phyloP scores from a whole-genome alignment of 805 yeast species.

The Starmerella kuoi region DNA sequence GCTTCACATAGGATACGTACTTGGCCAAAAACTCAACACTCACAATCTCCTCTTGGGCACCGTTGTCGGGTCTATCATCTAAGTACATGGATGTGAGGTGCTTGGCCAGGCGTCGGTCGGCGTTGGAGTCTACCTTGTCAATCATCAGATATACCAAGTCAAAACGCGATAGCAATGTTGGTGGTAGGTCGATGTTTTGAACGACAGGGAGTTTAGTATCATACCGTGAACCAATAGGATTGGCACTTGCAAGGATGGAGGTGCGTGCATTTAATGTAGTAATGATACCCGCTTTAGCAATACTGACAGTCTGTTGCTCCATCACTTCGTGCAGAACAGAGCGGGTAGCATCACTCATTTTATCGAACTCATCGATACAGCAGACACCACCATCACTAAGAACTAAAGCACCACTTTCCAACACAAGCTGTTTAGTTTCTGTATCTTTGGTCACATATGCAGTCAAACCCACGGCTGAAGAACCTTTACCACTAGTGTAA shows the following conservation, averaged over 20 bases:
- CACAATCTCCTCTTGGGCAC: slow-evolving; percentile 51
- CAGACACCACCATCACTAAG: slow-evolving; percentile 96
- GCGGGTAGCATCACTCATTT: slow-evolving; percentile 88
- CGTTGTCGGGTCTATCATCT: slow-evolving; percentile 73
- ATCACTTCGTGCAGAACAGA: slow-evolving; percentile 95
- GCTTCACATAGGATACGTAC: slow-evolving; percentile 91
- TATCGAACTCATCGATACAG: slow-evolving; percentile 97
- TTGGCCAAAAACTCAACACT: slow-evolving; percentile 80
- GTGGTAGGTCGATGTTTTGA: slow-evolving; percentile 89
- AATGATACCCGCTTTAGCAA: slow-evolving; percentile 96
- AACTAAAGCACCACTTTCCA: slow-evolving; percentile 93
- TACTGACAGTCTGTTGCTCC: slow-evolving; percentile 98
- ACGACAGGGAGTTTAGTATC: slow-evolving; percentile 93
- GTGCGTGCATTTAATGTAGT: slow-evolving; percentile 95
- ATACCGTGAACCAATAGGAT: slow-evolving; percentile 90
- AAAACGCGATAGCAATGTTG: slow-evolving; percentile 87
- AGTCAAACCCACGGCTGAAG: slow-evolving; percentile 97
- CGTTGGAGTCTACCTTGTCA: slow-evolving; percentile 79
- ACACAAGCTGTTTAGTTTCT: slow-evolving; percentile 83
- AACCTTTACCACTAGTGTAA: slow-evolving; percentile 96
- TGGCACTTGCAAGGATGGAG: slow-evolving; percentile 89
- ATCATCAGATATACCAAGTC: slow-evolving; percentile 85
- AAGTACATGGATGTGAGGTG: slow-evolving; percentile 87
- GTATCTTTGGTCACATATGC: slow-evolving; percentile 92
- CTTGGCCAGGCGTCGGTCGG: slow-evolving; percentile 75